Evolutionary conservation across 1,284 basidiomycete species (phyloP).

Genomic region (Puccinia coronata): DNA sequence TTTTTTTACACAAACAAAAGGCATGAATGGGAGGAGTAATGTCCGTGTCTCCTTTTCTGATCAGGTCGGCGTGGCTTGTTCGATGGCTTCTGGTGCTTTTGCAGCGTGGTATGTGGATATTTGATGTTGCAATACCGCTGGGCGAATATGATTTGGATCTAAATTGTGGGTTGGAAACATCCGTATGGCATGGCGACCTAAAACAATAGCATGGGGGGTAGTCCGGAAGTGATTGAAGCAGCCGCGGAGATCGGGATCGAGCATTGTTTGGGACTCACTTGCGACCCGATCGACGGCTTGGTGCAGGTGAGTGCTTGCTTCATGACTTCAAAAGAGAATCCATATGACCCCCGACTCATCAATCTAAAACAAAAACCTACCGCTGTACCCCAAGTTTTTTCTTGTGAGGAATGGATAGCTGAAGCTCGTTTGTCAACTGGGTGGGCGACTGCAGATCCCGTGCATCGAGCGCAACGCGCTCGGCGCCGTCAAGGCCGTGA

Average conservation of each 20-base stretch:
- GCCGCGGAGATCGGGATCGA: constrained; percentile 91
- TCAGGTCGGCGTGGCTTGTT: constrained; percentile 69
- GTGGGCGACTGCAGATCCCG: constrained; percentile 30
- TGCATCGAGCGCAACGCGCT: constrained; percentile 75
- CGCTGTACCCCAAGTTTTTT: constrained; percentile 67
- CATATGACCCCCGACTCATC: not conserved
- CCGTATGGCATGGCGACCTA: too few relatives aligned
- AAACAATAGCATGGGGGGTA: constrained; percentile 55
- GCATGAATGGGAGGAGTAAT: too few relatives aligned
- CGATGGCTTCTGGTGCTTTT: constrained; percentile 89
- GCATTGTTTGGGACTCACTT: constrained; percentile 64
- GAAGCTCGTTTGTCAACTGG: constrained; percentile 39
- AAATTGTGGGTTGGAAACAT: too few relatives aligned
- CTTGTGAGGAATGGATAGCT: constrained; percentile 64
- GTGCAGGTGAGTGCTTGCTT: constrained; percentile 72
- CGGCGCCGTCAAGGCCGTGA: constrained; percentile 65
- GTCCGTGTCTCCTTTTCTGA: too few relatives aligned
- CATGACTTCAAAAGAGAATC: too few relatives aligned
- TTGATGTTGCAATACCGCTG: too few relatives aligned
- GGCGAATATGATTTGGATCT: too few relatives aligned
- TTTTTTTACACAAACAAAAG: not conserved
- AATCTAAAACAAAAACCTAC: too few relatives aligned
- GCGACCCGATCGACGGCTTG: constrained; percentile 87
- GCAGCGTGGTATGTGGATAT: constrained; percentile 74
- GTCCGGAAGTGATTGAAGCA: constrained; percentile 63